phyloP scores from a whole-genome alignment of 768 basidiomycete species.

The Leccinum barrowsii region DNA sequence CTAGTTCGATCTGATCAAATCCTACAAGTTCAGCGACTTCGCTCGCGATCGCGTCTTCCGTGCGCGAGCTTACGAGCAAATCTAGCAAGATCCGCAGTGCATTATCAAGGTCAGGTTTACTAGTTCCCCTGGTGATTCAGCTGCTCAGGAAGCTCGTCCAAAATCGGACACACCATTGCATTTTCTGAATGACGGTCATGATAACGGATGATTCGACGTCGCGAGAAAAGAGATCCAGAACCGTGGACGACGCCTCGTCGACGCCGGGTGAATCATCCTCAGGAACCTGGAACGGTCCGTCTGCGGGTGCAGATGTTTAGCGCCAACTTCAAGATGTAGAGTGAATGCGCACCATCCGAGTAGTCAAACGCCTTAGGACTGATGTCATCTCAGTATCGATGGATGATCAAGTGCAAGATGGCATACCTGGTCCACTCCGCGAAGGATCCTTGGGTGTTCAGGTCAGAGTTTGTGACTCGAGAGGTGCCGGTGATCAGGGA shows the following conservation, averaged over 20 bases:
- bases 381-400: conserved; percentile 14
- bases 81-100: conserved; percentile 21
- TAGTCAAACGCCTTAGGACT: conserved; percentile 14
- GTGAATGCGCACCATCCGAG: conserved; percentile 15
- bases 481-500: conserved; percentile 13
- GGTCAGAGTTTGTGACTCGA: conserved; percentile 8
- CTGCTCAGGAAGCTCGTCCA: background rate
- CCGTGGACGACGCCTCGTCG: conserved; percentile 27
- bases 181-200: conserved; percentile 7
- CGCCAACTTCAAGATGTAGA: background rate
- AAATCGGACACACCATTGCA: conserved; percentile 16
- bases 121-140: conserved; percentile 11
- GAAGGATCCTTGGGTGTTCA: conserved; percentile 11
- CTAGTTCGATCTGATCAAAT: conserved; percentile 78
- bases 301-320: conserved; percentile 14
- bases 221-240: conserved; percentile 31
- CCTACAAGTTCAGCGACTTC: conserved; percentile 81
- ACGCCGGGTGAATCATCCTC: conserved; percentile 12
- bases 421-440: conserved; percentile 27
- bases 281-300: conserved; percentile 2
- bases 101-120: conserved; percentile 10
- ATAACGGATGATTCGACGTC: background rate
- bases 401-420: background rate
- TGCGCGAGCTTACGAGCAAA: conserved; percentile 46
- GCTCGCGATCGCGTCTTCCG: conserved; percentile 70